phyloP scores from a whole-genome alignment of 139 green algal species.

The Chlamydomonas asymmetrica region DNA sequence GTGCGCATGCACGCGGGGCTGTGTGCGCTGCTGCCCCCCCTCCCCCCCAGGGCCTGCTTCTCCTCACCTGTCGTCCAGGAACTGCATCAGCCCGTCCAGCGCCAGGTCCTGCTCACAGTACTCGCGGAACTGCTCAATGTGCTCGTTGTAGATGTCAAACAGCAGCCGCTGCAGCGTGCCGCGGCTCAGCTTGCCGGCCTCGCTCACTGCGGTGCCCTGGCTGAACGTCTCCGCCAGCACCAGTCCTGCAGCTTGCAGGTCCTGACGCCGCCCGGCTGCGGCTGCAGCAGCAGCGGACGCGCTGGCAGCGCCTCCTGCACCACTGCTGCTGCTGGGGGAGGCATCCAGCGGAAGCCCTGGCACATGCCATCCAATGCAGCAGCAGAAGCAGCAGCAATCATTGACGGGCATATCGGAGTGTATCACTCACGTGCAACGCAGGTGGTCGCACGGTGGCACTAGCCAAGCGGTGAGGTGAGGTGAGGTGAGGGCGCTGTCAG shows the following conservation, averaged over 20 bases:
- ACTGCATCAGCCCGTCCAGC: conserved; percentile 33
- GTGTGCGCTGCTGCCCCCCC: too few species aligned
- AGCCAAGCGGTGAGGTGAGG: too few species aligned
- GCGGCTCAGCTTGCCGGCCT: conserved; percentile 13
- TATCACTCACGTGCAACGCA: neutral
- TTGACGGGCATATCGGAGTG: neutral
- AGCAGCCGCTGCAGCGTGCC: conserved; percentile 37
- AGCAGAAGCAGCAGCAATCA: neutral
- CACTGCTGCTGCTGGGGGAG: too few species aligned
- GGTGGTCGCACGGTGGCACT: neutral
- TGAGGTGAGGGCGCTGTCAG: too few species aligned
- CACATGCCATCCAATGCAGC: neutral
- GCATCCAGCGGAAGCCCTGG: too few species aligned
- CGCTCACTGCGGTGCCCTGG: conserved; percentile 9
- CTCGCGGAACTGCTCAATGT: conserved; percentile 20
- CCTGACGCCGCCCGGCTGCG: conserved; percentile 18
- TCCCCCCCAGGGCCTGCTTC: too few species aligned
- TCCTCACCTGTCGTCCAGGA: conserved; percentile 62
- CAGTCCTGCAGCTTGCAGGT: conserved; percentile 28
- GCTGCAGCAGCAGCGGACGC: neutral
- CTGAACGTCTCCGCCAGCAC: conserved; percentile 36
- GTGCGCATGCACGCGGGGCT: too few species aligned
- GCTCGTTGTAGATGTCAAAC: conserved; percentile 24
- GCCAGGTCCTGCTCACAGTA: conserved; percentile 33
- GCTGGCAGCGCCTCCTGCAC: too few species aligned